These are phyloP conservation scores for Elaeagnus macrophylla DNA, from an alignment of 306 rosid species.

Conservation along the genomic window DNA sequence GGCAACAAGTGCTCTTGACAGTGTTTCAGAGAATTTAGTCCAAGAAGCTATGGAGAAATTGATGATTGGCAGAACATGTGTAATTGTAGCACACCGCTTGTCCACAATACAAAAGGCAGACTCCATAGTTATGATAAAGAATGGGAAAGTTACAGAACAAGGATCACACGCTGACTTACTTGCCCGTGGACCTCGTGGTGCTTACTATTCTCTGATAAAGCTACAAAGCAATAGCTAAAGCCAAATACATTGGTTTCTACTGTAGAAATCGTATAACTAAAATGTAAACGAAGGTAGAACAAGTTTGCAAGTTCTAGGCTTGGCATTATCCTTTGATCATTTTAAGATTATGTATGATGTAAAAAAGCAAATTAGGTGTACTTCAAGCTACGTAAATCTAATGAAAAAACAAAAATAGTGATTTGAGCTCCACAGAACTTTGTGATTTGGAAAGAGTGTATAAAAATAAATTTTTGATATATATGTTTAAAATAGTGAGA, in stretches of 20 bases:
- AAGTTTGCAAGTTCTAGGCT: no score
- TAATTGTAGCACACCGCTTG: conserved; percentile 64
- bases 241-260: background rate
- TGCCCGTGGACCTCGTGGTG: conserved; percentile 32
- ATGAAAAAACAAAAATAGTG: no score
- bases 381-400: no score
- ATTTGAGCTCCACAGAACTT: no score
- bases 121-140: conserved; percentile 48
- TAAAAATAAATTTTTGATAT: no score
- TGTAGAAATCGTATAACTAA: background rate
- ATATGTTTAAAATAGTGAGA: no score
- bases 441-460: no score
- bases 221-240: conserved; percentile 31
- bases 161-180: conserved; percentile 52
- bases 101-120: conserved; percentile 58
- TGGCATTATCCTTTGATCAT: no score
- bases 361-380: no score
- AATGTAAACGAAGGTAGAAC: background rate
- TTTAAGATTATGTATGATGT: no score
- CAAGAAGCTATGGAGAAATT: conserved; percentile 69
- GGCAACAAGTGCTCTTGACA: conserved; percentile 79
- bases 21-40: conserved; percentile 57
- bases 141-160: conserved; percentile 53
- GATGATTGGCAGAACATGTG: conserved; percentile 72
- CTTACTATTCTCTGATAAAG: conserved; percentile 48